These are phyloP conservation scores for Rugonectria rugulosa DNA, from an alignment of 2,329 filamentous ascomycete species.

Conservation along the genomic window DNA sequence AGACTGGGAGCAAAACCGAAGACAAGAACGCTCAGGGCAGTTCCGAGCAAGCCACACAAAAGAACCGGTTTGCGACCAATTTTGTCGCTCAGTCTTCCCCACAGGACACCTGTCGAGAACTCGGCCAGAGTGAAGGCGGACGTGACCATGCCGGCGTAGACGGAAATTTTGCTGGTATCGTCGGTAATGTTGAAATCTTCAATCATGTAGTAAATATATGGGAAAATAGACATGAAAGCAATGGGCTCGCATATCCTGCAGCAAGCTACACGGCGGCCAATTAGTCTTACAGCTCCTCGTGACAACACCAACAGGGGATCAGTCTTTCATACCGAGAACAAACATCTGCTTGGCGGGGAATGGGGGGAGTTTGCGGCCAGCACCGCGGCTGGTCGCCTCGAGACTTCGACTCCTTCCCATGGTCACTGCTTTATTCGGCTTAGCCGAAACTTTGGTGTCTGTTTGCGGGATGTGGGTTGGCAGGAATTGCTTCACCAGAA, in stretches of 20 bases:
- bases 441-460: conserved; percentile 5
- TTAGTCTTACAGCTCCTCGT: conserved; percentile 20
- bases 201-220: conserved; percentile 98
- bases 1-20: conserved; percentile 91
- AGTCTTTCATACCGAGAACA: conserved; percentile 53
- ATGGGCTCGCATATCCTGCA: conserved; percentile 98
- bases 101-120: conserved; percentile 90
- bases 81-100: conserved; percentile 91
- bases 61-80: conserved; percentile 93
- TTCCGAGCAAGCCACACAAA: conserved; percentile 87
- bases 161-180: conserved; percentile 79
- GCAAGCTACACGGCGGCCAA: conserved; percentile 64
- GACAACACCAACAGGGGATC: background rate
- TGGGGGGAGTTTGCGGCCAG: conserved; percentile 38
- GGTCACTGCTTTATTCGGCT: conserved; percentile 15
- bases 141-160: conserved; percentile 95
- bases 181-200: conserved; percentile 86
- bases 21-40: conserved; percentile 87
- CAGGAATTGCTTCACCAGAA: background rate
- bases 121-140: conserved; percentile 96
- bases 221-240: conserved; percentile 99
- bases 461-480: background rate
- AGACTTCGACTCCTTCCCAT: conserved; percentile 42
- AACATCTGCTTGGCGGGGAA: conserved; percentile 58
- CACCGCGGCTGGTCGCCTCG: conserved; percentile 33